These are phyloP conservation scores for Ganoderma resinaceum DNA, from an alignment of 1,284 basidiomycete species.

Conservation along the genomic window DNA sequence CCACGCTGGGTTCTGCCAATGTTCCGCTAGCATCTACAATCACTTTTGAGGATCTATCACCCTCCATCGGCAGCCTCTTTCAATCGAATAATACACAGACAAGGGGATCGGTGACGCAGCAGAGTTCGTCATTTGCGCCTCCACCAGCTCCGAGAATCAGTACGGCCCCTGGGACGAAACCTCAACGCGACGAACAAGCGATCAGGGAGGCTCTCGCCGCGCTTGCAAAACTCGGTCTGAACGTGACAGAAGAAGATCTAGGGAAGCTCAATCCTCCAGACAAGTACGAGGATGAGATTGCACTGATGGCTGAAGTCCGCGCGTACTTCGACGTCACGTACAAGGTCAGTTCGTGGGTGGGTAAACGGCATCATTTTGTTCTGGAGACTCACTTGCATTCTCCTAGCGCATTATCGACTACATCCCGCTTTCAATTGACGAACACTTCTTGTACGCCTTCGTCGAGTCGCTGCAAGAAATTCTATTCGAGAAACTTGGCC, in stretches of 20 bases:
- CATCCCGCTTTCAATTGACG: conserved; percentile 52
- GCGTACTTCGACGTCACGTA: conserved; percentile 55
- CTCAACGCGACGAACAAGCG: not conserved
- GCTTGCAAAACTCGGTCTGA: conserved; percentile 37
- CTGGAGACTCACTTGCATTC: conserved; percentile 24
- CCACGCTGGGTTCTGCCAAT: not conserved
- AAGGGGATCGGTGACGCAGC: not conserved
- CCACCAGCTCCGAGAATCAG: not conserved
- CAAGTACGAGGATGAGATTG: conserved; percentile 51
- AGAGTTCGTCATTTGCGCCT: not conserved
- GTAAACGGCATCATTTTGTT: not conserved
- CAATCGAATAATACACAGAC: not conserved
- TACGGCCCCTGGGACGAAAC: not conserved
- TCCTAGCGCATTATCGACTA: conserved; percentile 55
- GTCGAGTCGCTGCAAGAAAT: conserved; percentile 43
- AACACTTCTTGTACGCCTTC: conserved; percentile 48
- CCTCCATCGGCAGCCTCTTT: not conserved
- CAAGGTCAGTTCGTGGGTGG: not conserved
- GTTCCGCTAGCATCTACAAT: not conserved
- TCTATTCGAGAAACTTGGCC: conserved; percentile 47
- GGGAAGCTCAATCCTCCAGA: conserved; percentile 47
- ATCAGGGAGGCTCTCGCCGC: not conserved
- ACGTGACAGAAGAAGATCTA: conserved; percentile 44
- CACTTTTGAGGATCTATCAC: not conserved
- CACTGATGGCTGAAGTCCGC: conserved; percentile 56